Evolutionary conservation across 192 early-diverging fungal species (phyloP), one percentile per base, ranked within the genome.

Genomic region (Allomyces javanicus): DNA sequence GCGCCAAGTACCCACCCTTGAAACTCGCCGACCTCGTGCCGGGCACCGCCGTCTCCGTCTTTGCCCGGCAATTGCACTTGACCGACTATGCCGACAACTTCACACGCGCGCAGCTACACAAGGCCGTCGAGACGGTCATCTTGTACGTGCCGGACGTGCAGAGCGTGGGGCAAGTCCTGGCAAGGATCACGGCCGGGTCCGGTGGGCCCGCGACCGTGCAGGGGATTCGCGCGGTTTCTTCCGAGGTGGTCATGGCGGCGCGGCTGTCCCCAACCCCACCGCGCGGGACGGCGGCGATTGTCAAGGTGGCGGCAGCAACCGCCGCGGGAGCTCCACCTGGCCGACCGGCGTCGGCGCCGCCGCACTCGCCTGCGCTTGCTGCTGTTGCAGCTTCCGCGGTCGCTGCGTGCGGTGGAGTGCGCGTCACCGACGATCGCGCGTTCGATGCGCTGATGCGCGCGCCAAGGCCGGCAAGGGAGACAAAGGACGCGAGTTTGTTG

Each of bases 41-140:
- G 33, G 82, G 82, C 19, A 76, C 81, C 3, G 72, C 73, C 4
- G 70, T 84, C 25, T 78, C 75, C 58, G 72, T 84, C 14, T 77
- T 73, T 69, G 67, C 79, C 1, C 69, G 82, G 10, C 81, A 80
- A 62, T 66, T 84, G 44, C 62, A 70, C 24, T 71, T 84, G 63
- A 67, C 62, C 44, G 76, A 71, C 40, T 84, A 76, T 62, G 82
- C 72, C 11, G 82, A 84, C 68, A 77, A 79, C 19, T 83, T 73
- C 62, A 84, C 82, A 12, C 65, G 69, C 9, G 62, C 17, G 23
- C 62, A 65, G 61, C 64, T 84, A 50, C 40, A 63, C 9, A 64
- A 72, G 58, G 67, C 70, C 44, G 73, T 79, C 72, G 75, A 79
- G 64, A 80, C 12, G 21, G 50, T 58, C 9, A 14, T 14, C 0